Base-by-base conservation (phyloP, 2,329 filamentous ascomycete genomes). In the Penicillium sp. region DNA sequence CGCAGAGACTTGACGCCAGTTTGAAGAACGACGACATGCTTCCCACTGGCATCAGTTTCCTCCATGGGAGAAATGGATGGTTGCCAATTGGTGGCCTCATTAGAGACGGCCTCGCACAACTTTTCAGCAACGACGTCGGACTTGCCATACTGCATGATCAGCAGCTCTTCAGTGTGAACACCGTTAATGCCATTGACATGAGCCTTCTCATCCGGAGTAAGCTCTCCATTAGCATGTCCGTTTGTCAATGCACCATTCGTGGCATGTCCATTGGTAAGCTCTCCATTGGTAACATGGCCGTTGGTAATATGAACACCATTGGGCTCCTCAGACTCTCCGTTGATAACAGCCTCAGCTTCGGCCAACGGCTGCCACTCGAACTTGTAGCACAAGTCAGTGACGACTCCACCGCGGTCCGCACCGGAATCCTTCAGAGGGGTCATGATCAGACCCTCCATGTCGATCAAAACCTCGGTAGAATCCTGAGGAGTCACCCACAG, bases 311-410 rank as follows among this genome's bases (percentile, higher is more conserved):
- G 15, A 35, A 35, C 8, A 25, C 37, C 37, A 25, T 35, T 45
- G 13, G 42, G 24, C 15, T 47, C 40, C 20, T 54, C 27, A 7
- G 6, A 3, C 13, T 56, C 53, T n/a, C 15, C 42, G n/a, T 49
- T 37, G 24, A 42, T 5, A 12, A 27, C 8, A 6, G 15, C 31
- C 10, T 50, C 43, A 20, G 41, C 8, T 9, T 52, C 46, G 3
- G 45, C 24, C 6, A 61, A 54, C 8, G 58, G 42, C 12, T 54
- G 48, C 61, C 61, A 63, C 25, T 60, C 44, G 8, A 61, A 33
- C 44, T 62, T 62, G 41, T 61, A 62, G 47, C 61, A 63, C 15
- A 62, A 28, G 28, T 58, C 56, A 3, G 53, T 56, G 15, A 35
- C 20, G 1, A 53, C 46, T 4, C 40, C 43, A 9, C 48, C 37